phyloP scores from a whole-genome alignment of 2,329 filamentous ascomycete genomes.

The Aspergillus pseudoviridinutans region DNA sequence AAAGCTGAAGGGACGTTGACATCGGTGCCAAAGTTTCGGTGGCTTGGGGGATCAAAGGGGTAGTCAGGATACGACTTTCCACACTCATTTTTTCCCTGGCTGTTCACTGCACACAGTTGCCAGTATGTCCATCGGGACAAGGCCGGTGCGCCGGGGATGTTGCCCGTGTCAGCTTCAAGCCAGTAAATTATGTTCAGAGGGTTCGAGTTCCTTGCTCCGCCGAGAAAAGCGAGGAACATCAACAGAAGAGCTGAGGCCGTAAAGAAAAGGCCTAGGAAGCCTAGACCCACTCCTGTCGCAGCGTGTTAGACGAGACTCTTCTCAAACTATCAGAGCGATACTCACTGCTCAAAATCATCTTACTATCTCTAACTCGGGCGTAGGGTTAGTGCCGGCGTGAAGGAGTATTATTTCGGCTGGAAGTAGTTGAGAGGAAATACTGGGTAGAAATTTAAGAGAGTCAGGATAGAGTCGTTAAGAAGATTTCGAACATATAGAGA shows the following conservation, averaged over 20 bases:
- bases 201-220: slow-evolving; percentile 50
- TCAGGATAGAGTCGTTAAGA: background rate
- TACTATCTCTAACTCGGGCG: background rate
- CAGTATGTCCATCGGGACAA: slow-evolving; percentile 87
- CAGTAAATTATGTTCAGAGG: slow-evolving; percentile 79
- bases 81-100: slow-evolving; percentile 59
- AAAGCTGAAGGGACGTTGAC: slow-evolving; percentile 52
- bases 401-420: background rate
- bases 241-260: slow-evolving; percentile 60
- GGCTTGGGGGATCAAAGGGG: slow-evolving; percentile 59
- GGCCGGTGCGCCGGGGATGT: slow-evolving; percentile 64
- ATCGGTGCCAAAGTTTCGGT: slow-evolving; percentile 56
- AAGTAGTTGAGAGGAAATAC: background rate
- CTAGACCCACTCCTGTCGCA: slow-evolving; percentile 51
- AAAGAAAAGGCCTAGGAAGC: slow-evolving; percentile 57
- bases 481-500: background rate
- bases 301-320: slow-evolving; percentile 7
- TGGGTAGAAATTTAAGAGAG: background rate
- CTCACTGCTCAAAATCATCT: slow-evolving; percentile 33
- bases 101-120: slow-evolving; percentile 67
- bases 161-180: slow-evolving; percentile 71
- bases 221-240: slow-evolving; percentile 63
- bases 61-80: slow-evolving; percentile 58
- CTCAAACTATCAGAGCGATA: background rate
- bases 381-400: background rate